Base-by-base conservation (phyloP, 2,329 filamentous ascomycete species). In the Pseudogymnoascus sp. region DNA sequence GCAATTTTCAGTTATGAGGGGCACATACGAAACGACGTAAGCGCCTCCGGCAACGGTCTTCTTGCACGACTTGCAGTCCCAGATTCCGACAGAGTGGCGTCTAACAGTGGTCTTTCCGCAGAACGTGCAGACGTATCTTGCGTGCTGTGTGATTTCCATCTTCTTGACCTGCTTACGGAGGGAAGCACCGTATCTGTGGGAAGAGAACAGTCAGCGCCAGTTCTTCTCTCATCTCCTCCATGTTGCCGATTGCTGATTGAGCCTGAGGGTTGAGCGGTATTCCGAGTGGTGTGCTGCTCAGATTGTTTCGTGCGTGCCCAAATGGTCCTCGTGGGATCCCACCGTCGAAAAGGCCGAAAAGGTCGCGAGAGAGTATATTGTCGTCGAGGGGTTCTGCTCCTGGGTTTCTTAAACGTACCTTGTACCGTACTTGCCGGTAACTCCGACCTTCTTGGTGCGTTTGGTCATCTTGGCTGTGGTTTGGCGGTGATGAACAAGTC, bases 161-260 rank as follows among this genome's bases (percentile, higher is more conserved):
- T 97, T 97, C 91, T 97, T 97, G 77, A 94, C 89, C 80, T 92
- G 92, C 87, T 97, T 97, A 83, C 92, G 91, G 81, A 97, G 91
- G 76, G 94, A 97, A 78, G 94, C 93, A 92, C 93, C 94, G 82
- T 96, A 96, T 86, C 91, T 93, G 72, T 70, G 61, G 64, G 66
- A 62, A 63, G 41, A 60, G 52, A 39, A 67, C 55, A 64, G 43
- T 26, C 38, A 45, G 38, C 21, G 21, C 49, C 49, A 21, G 49
- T 55, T 55, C 58, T 60, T 60, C 29, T 60, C n/a, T 23, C 38
- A 33, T 41, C n/a, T 41, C 19, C 21, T 26, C 14, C 10, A 14
- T 35, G 14, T 31, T 19, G 38, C 11, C 1, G 29, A 33, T 31
- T 11, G 29, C 5, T 7, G 10, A 61, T 49, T 43, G 60, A 26